A percentile compares a stretch with the other conserved stretches of the same genome.
phyloP scores from a whole-genome alignment of 352 stramenopile species.

The Pythium scleroteichum region DNA sequence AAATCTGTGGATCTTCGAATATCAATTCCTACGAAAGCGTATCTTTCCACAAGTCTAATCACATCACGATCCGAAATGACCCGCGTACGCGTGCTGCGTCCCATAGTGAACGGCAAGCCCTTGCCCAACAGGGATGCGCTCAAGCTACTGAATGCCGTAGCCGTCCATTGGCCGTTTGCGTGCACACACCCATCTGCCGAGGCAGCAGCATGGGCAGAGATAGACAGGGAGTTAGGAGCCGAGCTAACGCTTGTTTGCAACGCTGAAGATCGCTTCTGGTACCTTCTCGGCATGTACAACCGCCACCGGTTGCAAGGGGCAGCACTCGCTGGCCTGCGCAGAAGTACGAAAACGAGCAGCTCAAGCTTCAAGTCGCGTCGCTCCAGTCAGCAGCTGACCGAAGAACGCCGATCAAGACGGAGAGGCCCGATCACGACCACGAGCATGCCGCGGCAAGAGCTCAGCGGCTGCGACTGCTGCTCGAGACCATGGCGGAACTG shows the following conservation, averaged over 20 bases:
- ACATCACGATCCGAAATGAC: neutral
- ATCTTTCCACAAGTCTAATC: too few relatives aligned
- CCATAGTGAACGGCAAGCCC: constrained; percentile 1
- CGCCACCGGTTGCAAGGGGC: constrained; percentile 3
- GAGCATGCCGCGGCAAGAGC: too few relatives aligned
- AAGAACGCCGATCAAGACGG: too few relatives aligned
- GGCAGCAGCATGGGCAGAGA: neutral
- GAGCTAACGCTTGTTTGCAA: neutral
- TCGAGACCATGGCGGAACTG: constrained; percentile 7
- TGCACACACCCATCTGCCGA: neutral
- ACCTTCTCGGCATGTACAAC: constrained; percentile 9
- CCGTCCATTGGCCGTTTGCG: neutral
- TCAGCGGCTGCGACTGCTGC: neutral
- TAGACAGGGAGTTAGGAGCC: neutral
- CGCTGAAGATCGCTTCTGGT: constrained; percentile 11
- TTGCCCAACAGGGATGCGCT: constrained; percentile 2
- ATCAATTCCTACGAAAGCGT: too few relatives aligned
- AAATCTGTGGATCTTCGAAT: neutral
- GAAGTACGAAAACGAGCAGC: constrained; percentile 14
- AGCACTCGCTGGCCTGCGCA: constrained; percentile 10
- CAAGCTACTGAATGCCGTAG: neutral
- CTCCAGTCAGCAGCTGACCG: neutral
- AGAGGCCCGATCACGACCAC: too few relatives aligned
- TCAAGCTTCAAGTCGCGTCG: constrained; percentile 1
- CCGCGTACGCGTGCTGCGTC: constrained; percentile 14